Conservation (phyloP, 345 rosid species). For the Theobroma cacao region DNA sequence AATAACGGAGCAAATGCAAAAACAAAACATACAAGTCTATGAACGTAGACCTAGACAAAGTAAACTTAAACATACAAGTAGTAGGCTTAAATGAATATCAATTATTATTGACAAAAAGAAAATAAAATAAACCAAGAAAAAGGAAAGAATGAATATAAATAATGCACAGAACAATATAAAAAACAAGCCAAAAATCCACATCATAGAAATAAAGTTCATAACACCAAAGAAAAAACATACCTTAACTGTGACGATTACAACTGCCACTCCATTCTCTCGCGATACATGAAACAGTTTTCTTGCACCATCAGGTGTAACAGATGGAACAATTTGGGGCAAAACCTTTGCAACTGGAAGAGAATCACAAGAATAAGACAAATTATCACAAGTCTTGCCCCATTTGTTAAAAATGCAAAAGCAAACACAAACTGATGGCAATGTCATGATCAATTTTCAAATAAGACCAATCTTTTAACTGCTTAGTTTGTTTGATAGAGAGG, state of each 20-base stretch:
- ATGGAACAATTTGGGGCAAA: constrained; percentile 33
- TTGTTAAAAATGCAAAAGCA: background rate
- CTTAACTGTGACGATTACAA: constrained; percentile 35
- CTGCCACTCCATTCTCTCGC: constrained; percentile 26
- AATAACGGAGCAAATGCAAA: background rate
- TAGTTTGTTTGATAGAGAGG: background rate
- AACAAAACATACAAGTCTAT: background rate
- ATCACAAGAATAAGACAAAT: background rate
- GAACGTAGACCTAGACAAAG: background rate
- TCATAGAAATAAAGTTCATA: background rate
- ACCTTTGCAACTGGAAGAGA: constrained; percentile 28
- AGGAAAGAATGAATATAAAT: too few species aligned
- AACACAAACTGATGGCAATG: background rate
- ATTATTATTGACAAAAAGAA: background rate
- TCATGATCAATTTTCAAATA: background rate
- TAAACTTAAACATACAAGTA: background rate
- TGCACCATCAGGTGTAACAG: constrained; percentile 30
- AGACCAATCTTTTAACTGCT: background rate
- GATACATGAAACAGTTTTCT: constrained; percentile 29
- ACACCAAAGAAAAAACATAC: background rate
- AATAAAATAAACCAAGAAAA: background rate
- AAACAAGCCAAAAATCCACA: background rate
- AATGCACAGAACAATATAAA: background rate
- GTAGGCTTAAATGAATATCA: background rate
- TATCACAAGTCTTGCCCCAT: background rate